phyloP scores from a whole-genome alignment of 305 asterid species.

The Fraxinus velutina region DNA sequence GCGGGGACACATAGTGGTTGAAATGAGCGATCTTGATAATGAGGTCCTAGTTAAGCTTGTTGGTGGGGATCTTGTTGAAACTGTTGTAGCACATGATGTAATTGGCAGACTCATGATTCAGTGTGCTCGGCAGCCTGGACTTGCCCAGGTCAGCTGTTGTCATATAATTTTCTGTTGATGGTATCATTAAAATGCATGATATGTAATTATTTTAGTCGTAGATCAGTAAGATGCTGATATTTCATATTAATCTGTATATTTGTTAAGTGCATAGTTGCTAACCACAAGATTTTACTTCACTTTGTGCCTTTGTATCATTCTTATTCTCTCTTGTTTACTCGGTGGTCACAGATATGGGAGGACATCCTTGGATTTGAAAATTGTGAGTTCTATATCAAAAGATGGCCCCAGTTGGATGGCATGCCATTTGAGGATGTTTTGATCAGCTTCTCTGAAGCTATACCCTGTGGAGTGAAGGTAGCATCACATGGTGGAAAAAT shows the following conservation, averaged over 20 bases:
- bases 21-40: slow-evolving; percentile 86
- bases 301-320: slow-evolving; percentile 17
- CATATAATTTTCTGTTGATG: neutral
- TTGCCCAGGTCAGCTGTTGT: slow-evolving; percentile 73
- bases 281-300: slow-evolving; percentile 10
- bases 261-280: neutral
- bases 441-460: slow-evolving; percentile 83
- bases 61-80: slow-evolving; percentile 90
- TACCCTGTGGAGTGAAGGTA: slow-evolving; percentile 90
- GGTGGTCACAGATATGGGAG: slow-evolving; percentile 74
- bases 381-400: slow-evolving; percentile 84
- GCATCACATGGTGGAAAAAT: slow-evolving; percentile 82
- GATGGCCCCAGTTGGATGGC: slow-evolving; percentile 82
- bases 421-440: slow-evolving; percentile 83
- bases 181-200: slow-evolving; percentile 6
- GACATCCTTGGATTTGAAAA: slow-evolving; percentile 94
- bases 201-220: slow-evolving; percentile 6
- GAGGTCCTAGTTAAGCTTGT: slow-evolving; percentile 91
- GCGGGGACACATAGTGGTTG: slow-evolving; percentile 84
- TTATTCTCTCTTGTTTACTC: slow-evolving; percentile 21
- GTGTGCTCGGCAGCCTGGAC: slow-evolving; percentile 97
- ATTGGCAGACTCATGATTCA: slow-evolving; percentile 93
- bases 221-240: neutral
- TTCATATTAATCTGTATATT: slow-evolving; percentile 4
- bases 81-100: slow-evolving; percentile 93